These are phyloP conservation scores for Saxispiralis lemnorum DNA, from an alignment of 495 filamentous ascomycete species.

Conservation along the genomic window DNA sequence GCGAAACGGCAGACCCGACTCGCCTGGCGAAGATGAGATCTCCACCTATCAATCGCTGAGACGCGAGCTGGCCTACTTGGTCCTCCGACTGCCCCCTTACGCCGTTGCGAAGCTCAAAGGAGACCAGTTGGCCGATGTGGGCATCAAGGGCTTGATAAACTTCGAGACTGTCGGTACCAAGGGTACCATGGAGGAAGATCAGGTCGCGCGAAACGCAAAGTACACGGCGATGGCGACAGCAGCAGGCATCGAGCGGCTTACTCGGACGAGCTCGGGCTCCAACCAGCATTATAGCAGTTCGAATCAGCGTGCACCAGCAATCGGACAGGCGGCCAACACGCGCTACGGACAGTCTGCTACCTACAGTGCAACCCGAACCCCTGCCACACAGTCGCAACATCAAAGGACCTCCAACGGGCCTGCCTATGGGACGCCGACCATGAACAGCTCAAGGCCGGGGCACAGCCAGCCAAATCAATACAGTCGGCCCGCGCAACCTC, in stretches of 20 bases:
- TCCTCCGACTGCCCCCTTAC: constrained; percentile 64
- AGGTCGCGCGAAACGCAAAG: constrained; percentile 28
- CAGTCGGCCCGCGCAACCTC: constrained; percentile 13
- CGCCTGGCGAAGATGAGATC: constrained; percentile 46
- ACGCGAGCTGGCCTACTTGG: constrained; percentile 50
- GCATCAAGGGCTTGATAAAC: constrained; percentile 66
- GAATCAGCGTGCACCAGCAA: constrained; percentile 12
- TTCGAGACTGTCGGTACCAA: constrained; percentile 51
- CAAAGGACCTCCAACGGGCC: constrained; percentile 12
- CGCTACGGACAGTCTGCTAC: constrained; percentile 8
- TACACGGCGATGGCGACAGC: constrained; percentile 15
- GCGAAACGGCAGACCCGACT: constrained; percentile 28
- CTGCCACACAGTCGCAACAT: constrained; percentile 4
- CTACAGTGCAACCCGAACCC: constrained; percentile 7
- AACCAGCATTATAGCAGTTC: constrained; percentile 12
- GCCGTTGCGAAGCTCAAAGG: constrained; percentile 72
- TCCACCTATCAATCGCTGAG: constrained; percentile 58
- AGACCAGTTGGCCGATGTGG: constrained; percentile 63
- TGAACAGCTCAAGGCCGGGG: not conserved
- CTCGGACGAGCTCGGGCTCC: constrained; percentile 7
- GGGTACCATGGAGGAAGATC: constrained; percentile 79
- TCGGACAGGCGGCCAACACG: constrained; percentile 15
- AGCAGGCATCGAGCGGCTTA: constrained; percentile 11
- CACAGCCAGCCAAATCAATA: constrained; percentile 17
- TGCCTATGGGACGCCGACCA: constrained; percentile 8